A percentile compares a stretch with the other conserved stretches of the same genome.
Evolutionary conservation across 495 filamentous ascomycete genomes (phyloP).

Genomic region (Lasiosphaeria miniovina): DNA sequence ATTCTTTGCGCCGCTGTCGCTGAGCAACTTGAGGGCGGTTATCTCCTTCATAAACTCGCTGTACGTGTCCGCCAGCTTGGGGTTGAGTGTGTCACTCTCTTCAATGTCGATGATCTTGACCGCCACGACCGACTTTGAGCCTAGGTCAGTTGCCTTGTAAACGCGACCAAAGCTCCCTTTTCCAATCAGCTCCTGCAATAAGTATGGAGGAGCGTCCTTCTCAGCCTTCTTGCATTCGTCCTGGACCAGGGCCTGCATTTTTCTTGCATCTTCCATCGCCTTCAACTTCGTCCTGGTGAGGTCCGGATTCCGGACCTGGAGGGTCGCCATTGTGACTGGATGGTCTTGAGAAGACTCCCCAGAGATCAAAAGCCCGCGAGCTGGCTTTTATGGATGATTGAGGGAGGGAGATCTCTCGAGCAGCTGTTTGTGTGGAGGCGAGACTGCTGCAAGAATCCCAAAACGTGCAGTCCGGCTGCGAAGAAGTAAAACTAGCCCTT

Average conservation of each 20-base stretch:
- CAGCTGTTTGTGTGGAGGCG: not conserved
- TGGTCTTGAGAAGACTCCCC: not conserved
- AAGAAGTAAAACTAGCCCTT: not conserved
- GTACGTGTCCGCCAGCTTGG: slow-evolving; percentile 74
- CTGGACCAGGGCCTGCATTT: slow-evolving; percentile 49
- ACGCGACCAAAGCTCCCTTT: slow-evolving; percentile 96
- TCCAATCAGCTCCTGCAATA: slow-evolving; percentile 84
- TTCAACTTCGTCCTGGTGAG: slow-evolving; percentile 41
- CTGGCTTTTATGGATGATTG: too few relatives aligned
- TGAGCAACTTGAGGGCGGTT: slow-evolving; percentile 76
- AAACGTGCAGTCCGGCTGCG: not conserved
- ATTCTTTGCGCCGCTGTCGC: slow-evolving; percentile 79
- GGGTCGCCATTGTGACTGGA: slow-evolving; percentile 33
- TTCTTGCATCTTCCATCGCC: slow-evolving; percentile 53
- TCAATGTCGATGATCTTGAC: slow-evolving; percentile 98
- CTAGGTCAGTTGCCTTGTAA: slow-evolving; percentile 70
- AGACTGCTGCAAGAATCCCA: not conserved
- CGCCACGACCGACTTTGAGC: slow-evolving; percentile 67
- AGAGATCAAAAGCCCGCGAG: not conserved
- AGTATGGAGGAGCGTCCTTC: slow-evolving; percentile 56
- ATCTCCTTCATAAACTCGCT: slow-evolving; percentile 87
- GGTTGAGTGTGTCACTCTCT: slow-evolving; percentile 70
- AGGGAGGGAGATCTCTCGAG: not conserved
- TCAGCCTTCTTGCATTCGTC: slow-evolving; percentile 48
- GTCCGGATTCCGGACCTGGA: slow-evolving; percentile 41